Conservation (phyloP, 2,329 filamentous ascomycete genomes). For the Westerdykella sp. region DNA sequence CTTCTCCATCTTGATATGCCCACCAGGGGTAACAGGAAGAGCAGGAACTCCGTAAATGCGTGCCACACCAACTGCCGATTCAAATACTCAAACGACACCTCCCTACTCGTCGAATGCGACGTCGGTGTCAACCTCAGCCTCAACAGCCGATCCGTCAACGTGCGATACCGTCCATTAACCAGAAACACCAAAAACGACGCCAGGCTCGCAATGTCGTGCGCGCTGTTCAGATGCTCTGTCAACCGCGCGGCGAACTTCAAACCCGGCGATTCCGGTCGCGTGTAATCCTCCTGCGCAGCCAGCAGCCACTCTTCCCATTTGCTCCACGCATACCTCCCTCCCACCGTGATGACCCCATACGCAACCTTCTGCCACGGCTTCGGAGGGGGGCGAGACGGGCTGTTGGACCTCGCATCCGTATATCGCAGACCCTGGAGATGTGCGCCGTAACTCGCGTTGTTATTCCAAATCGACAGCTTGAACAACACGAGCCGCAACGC, state of each 20-base stretch:
- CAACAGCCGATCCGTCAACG: constrained; percentile 77
- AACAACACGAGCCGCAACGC: constrained; percentile 73
- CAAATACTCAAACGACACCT: constrained; percentile 95
- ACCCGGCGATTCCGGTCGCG: constrained; percentile 45
- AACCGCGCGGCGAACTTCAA: constrained; percentile 58
- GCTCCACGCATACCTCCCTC: constrained; percentile 82
- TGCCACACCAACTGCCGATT: constrained; percentile 99
- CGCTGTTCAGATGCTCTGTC: constrained; percentile 62
- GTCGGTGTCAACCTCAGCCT: constrained; percentile 79
- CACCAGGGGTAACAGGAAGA: constrained; percentile 94
- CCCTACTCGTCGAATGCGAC: constrained; percentile 74
- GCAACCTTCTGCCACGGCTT: constrained; percentile 75
- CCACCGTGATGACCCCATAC: constrained; percentile 80
- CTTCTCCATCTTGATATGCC: constrained; percentile 89
- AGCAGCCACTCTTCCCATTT: constrained; percentile 87
- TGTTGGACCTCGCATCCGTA: constrained; percentile 66
- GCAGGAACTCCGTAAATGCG: constrained; percentile 97
- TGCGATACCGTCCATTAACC: constrained; percentile 84
- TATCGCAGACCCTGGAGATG: constrained; percentile 87
- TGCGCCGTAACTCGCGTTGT: constrained; percentile 90
- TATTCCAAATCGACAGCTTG: constrained; percentile 95
- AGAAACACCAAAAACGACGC: constrained; percentile 86
- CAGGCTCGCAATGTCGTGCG: constrained; percentile 76
- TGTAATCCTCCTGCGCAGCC: constrained; percentile 68
- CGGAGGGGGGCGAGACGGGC: constrained; percentile 55